phyloP scores from a whole-genome alignment of 2,329 filamentous ascomycete genomes.

The Chaetomium sp. region DNA sequence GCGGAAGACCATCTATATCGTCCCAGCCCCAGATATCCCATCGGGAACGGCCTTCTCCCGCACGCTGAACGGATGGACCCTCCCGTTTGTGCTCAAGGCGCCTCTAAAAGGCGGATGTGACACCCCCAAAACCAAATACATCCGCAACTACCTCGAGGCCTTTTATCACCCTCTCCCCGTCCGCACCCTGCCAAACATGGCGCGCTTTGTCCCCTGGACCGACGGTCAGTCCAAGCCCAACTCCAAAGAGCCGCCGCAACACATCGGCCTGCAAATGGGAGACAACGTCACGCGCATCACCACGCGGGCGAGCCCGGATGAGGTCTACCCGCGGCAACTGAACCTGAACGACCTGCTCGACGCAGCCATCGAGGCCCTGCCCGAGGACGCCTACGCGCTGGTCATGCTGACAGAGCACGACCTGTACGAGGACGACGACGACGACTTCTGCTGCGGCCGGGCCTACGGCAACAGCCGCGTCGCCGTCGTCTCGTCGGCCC shows the following conservation, averaged over 20 bases:
- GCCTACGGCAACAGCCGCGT: conserved; percentile 67
- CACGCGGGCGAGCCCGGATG: conserved; percentile 51
- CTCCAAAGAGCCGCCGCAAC: conserved; percentile 32
- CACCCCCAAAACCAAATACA: conserved; percentile 37
- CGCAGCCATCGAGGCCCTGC: conserved; percentile 54
- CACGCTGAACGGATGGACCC: conserved; percentile 48
- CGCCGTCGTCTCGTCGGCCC: conserved; percentile 61
- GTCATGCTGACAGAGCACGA: conserved; percentile 63
- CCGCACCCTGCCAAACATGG: conserved; percentile 43
- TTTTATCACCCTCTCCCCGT: conserved; percentile 60
- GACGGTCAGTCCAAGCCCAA: conserved; percentile 29
- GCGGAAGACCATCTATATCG: conserved; percentile 58
- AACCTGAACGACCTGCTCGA: conserved; percentile 65
- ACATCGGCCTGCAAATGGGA: conserved; percentile 50
- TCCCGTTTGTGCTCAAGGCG: conserved; percentile 34
- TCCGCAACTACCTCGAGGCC: conserved; percentile 44
- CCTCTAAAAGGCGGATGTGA: conserved; percentile 8
- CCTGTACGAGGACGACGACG: conserved; percentile 65
- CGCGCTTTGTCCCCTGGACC: conserved; percentile 55
- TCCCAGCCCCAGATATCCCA: conserved; percentile 46
- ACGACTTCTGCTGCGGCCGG: conserved; percentile 67
- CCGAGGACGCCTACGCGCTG: conserved; percentile 60
- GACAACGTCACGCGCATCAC: conserved; percentile 52
- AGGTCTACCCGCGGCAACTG: conserved; percentile 53
- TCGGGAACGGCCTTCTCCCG: conserved; percentile 27